Evolutionary conservation across 345 rosid species (phyloP), one percentile per base, ranked within the genome.

Genomic region (Salix caprea): DNA sequence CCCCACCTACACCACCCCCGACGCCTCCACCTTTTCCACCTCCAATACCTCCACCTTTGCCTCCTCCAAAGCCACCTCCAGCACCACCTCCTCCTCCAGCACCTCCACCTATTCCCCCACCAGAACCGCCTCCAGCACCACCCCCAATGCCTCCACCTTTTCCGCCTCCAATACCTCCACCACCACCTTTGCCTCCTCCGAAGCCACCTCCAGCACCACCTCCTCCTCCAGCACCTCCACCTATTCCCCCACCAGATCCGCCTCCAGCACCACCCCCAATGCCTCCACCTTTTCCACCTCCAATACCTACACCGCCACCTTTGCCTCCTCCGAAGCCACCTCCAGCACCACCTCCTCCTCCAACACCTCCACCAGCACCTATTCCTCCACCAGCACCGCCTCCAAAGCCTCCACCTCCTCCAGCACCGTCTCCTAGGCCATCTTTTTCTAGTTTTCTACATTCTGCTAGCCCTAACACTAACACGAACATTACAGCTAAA

Each of bases 391-490:
- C 61, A 1, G 36, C 67, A 28, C 77, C 70, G 2, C 40, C 70
- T 3, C 40, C 42, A 7, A 61, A 46, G 10, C 71, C 71, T 16
- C 19, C 44, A 4, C 28, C 42, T n/a, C 79, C 78, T 13, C 65
- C 61, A 1, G 50, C 67, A 28, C 71, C 82, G 1, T 81, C 44
- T 40, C 44, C 85, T 0, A 19, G 14, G 11, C 86, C 78, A 39
- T 83, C 73, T 46, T 80, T 65, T 65, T 78, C 74, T 56, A 84
- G 65, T 39, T 36, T 84, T 44, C 89, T 71, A 36, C 90, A 81
- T 78, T 88, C 87, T 15, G 32, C 87, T 64, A 82, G 23, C 14
- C 76, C 83, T 18, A 87, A 34, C 37, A 78, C 87, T 50, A 86
- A 48, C 74, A 81, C 78, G 64, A 81, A 30, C 64, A 84, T 1